Percentiles rank a stretch among this genome's conserved stretches.
Evolutionary conservation across 2,329 filamentous ascomycete species (phyloP).

Genomic region (Penicillium expansum): DNA sequence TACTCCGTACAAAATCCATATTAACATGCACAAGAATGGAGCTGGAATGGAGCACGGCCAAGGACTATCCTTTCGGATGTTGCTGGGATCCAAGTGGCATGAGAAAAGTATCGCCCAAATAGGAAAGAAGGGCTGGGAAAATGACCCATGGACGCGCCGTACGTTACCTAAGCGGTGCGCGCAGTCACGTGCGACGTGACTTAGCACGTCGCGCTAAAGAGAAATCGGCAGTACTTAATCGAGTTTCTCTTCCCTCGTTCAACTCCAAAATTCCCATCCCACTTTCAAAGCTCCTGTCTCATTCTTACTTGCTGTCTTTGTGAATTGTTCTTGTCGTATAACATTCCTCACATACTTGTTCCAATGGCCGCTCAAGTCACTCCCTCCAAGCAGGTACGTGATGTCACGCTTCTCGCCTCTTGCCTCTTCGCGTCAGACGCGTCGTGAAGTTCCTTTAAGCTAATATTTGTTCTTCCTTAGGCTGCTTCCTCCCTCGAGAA

Average conservation of each 20-base stretch:
- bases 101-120: slow-evolving; percentile 10
- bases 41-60: slow-evolving; percentile 22
- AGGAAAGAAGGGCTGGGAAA: slow-evolving; percentile 1
- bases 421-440: slow-evolving; percentile 32
- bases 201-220: slow-evolving; percentile 39
- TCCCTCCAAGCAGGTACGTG: slow-evolving; percentile 68
- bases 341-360: slow-evolving; percentile 26
- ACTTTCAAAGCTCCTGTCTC: slow-evolving; percentile 14
- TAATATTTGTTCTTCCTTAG: slow-evolving; percentile 53
- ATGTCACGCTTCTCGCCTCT: slow-evolving; percentile 39
- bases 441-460: slow-evolving; percentile 32
- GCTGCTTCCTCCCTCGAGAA: slow-evolving; percentile 81
- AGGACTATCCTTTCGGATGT: slow-evolving; percentile 22
- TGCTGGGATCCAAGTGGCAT: slow-evolving; percentile 25
- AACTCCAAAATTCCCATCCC: slow-evolving; percentile 23
- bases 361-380: slow-evolving; percentile 75
- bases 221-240: slow-evolving; percentile 30
- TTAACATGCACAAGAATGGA: slow-evolving; percentile 6
- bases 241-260: slow-evolving; percentile 26
- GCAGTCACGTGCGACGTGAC: slow-evolving; percentile 41
- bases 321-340: slow-evolving; percentile 25
- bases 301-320: slow-evolving; percentile 27
- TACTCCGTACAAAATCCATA: background rate
- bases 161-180: slow-evolving; percentile 22
- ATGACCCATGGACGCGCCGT: slow-evolving; percentile 12